phyloP scores from a whole-genome alignment of 768 basidiomycete genomes.

The Tylopilus intermedius region DNA sequence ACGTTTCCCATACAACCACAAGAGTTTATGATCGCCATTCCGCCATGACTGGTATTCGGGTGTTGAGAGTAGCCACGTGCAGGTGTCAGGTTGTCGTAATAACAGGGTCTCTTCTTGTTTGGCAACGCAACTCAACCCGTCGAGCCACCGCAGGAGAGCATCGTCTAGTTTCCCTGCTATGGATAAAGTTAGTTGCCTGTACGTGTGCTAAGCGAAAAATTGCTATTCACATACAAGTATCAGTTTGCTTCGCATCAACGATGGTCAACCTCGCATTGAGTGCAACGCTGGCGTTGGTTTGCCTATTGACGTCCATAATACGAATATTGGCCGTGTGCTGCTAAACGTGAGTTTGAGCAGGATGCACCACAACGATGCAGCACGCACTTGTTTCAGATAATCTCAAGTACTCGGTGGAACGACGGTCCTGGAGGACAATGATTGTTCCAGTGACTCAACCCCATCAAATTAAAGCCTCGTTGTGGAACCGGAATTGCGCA shows the following conservation, averaged over 20 bases:
- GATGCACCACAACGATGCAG: too few species aligned
- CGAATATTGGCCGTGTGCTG: too few species aligned
- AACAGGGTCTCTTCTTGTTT: slow-evolving; percentile 11
- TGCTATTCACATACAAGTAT: background rate
- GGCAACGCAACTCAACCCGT: slow-evolving; percentile 8
- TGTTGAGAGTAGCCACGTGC: slow-evolving; percentile 4
- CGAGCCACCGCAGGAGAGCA: slow-evolving; percentile 5
- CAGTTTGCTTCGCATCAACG: background rate
- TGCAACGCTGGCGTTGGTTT: background rate
- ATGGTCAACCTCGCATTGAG: background rate
- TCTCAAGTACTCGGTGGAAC: too few species aligned
- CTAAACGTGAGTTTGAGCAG: background rate
- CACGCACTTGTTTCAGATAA: too few species aligned
- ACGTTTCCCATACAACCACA: background rate
- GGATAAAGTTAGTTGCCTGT: background rate
- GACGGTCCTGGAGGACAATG: too few species aligned
- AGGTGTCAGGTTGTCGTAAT: slow-evolving; percentile 12
- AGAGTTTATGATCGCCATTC: background rate
- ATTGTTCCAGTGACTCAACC: too few species aligned
- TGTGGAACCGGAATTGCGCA: too few species aligned
- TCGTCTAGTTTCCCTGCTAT: slow-evolving; percentile 6
- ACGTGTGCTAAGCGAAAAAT: too few species aligned
- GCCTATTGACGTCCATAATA: background rate
- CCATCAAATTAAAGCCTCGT: too few species aligned
- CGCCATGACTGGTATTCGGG: background rate